phyloP scores from a whole-genome alignment of 805 yeast species.

The Yamadazyma akitaensis region DNA sequence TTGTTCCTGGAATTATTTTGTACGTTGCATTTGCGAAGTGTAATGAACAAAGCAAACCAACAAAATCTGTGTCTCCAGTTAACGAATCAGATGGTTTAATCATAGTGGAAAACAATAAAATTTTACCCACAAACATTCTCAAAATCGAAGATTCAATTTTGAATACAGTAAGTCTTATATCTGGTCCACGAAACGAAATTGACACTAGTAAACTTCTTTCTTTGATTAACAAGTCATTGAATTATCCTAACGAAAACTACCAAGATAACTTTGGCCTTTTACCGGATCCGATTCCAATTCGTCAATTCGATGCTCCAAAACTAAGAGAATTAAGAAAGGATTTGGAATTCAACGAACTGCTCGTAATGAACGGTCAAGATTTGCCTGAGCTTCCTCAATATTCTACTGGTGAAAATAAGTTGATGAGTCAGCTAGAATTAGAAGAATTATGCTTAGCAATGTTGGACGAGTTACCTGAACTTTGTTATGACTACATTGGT shows the following conservation, averaged over 20 bases:
- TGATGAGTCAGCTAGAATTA: constrained; percentile 53
- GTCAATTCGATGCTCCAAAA: constrained; percentile 84
- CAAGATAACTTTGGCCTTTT: constrained; percentile 64
- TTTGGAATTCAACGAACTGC: constrained; percentile 34
- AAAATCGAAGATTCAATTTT: constrained; percentile 22
- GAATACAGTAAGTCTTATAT: constrained; percentile 16
- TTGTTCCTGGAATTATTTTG: constrained; percentile 74
- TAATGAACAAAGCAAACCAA: constrained; percentile 21
- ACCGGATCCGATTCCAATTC: constrained; percentile 65
- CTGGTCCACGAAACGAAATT: constrained; percentile 18
- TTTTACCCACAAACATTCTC: constrained; percentile 21
- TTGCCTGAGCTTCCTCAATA: constrained; percentile 1
- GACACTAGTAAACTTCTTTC: constrained; percentile 41
- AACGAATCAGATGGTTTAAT: not conserved
- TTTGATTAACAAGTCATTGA: constrained; percentile 36
- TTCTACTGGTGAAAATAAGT: constrained; percentile 11
- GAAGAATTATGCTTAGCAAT: constrained; percentile 82
- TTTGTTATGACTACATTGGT: constrained; percentile 90
- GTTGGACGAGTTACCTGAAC: constrained; percentile 84
- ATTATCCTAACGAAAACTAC: constrained; percentile 44
- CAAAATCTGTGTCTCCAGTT: constrained; percentile 1
- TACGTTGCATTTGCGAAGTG: constrained; percentile 83
- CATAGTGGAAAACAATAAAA: constrained; percentile 14
- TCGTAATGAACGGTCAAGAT: constrained; percentile 6
- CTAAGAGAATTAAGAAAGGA: constrained; percentile 79